These are phyloP conservation scores for Ganoderma resinaceum DNA, from an alignment of 1,284 basidiomycete genomes.

Conservation along the genomic window DNA sequence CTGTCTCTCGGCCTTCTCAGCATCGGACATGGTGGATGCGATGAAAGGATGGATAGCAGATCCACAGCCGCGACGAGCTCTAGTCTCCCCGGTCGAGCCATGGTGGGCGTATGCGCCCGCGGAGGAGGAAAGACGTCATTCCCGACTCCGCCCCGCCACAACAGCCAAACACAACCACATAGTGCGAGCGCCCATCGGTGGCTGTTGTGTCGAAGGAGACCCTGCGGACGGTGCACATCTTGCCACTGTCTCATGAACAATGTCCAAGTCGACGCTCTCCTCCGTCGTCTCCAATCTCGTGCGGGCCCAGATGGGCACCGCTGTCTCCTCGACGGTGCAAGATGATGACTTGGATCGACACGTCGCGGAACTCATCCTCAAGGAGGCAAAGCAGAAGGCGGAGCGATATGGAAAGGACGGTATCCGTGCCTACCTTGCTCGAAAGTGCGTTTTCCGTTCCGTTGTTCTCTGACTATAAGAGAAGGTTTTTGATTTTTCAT, in stretches of 20 bases:
- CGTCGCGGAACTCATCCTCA: conserved; percentile 87
- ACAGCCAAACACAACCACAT: conserved; percentile 20
- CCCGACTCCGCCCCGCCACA: conserved; percentile 15
- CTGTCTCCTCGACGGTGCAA: conserved; percentile 66
- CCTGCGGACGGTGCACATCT: not conserved
- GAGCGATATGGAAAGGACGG: conserved; percentile 71
- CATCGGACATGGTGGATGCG: conserved; percentile 24
- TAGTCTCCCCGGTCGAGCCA: not conserved
- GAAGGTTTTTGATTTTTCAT: conserved; percentile 15
- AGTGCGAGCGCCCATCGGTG: not conserved
- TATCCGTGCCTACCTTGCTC: conserved; percentile 71
- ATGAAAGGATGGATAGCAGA: not conserved
- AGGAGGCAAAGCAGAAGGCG: conserved; percentile 91
- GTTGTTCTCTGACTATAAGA: not conserved
- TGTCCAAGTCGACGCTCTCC: conserved; percentile 62
- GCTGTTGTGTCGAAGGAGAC: not conserved
- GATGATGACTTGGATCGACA: conserved; percentile 89
- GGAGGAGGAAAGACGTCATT: conserved; percentile 9
- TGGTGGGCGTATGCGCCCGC: not conserved
- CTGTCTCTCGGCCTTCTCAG: conserved; percentile 25
- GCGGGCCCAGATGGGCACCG: conserved; percentile 79
- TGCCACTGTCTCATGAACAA: conserved; percentile 28
- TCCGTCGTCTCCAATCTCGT: conserved; percentile 87
- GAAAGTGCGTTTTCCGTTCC: conserved; percentile 46
- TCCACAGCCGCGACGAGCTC: too few species aligned